Conservation (phyloP, 768 basidiomycete species). For the Mycena pura region DNA sequence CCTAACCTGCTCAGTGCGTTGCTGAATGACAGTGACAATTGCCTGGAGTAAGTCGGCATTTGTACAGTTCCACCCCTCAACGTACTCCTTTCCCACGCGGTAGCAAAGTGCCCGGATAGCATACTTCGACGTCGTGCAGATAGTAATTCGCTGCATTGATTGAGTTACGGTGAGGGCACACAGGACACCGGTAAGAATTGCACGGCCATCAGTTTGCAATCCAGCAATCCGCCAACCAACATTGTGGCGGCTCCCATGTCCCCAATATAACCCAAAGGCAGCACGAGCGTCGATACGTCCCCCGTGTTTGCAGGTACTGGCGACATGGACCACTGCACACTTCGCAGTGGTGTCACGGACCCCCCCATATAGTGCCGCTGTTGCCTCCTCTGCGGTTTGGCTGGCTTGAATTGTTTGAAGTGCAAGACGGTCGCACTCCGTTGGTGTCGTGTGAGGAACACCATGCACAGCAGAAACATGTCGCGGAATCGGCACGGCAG, state of each 20-base stretch:
- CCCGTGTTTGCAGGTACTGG: neutral
- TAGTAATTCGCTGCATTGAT: rapidly evolving
- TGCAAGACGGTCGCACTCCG: neutral
- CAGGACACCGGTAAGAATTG: neutral
- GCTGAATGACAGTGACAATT: neutral
- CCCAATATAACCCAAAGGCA: neutral
- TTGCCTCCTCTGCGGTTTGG: neutral
- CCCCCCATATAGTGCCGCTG: neutral
- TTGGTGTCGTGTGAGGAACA: neutral
- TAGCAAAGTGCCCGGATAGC: constrained; percentile 1
- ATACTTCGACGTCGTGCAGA: neutral
- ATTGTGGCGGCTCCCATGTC: neutral
- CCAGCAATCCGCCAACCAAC: neutral
- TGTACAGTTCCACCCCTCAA: neutral
- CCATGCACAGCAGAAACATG: too few species aligned
- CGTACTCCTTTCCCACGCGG: neutral
- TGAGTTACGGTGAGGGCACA: neutral
- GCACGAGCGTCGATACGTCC: neutral
- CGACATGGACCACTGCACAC: neutral
- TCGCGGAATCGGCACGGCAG: too few species aligned
- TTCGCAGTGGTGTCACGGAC: neutral
- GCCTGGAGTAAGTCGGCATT: neutral
- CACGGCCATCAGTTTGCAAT: neutral
- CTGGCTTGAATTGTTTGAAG: neutral
- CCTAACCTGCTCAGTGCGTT: neutral